Evolutionary conservation across 2,329 filamentous ascomycete species (phyloP).

Genomic region (Hortaea sp.): DNA sequence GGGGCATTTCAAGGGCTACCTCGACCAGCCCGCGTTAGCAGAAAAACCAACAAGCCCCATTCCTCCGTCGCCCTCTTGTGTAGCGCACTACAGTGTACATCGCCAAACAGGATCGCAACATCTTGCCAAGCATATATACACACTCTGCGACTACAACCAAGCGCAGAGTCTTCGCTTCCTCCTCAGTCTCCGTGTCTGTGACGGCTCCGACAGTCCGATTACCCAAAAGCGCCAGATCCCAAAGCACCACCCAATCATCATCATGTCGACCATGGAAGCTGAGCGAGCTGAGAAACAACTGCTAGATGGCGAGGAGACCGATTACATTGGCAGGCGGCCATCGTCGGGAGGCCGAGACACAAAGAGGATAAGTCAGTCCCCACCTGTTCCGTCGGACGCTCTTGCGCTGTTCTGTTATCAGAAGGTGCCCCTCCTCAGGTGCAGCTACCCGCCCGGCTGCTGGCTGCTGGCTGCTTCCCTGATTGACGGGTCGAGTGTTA

Average conservation of each 20-base stretch:
- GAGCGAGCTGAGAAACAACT: constrained; percentile 16
- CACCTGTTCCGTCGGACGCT: neutral
- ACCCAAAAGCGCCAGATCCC: neutral
- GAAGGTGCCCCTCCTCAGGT: neutral
- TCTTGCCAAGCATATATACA: neutral
- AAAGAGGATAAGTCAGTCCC: constrained; percentile 24
- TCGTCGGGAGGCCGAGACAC: constrained; percentile 23
- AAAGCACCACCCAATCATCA: neutral
- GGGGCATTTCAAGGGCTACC: too few relatives aligned
- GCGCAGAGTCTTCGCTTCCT: neutral
- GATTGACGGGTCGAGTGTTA: neutral
- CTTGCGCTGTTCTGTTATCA: neutral
- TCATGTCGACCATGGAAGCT: constrained; percentile 6
- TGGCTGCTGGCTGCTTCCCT: neutral
- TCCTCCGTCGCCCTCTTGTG: neutral
- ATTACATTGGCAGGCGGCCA: constrained; percentile 22
- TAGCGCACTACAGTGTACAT: neutral
- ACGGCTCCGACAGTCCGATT: neutral
- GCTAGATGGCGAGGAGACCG: constrained; percentile 16
- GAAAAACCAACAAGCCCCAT: neutral
- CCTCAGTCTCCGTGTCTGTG: neutral
- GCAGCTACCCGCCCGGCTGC: neutral
- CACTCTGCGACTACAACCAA: constrained; percentile 21
- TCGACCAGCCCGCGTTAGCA: too few relatives aligned
- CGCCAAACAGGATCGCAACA: constrained; percentile 2